Conservation (phyloP, 2,329 filamentous ascomycete species). For the Cercospora sesami region DNA sequence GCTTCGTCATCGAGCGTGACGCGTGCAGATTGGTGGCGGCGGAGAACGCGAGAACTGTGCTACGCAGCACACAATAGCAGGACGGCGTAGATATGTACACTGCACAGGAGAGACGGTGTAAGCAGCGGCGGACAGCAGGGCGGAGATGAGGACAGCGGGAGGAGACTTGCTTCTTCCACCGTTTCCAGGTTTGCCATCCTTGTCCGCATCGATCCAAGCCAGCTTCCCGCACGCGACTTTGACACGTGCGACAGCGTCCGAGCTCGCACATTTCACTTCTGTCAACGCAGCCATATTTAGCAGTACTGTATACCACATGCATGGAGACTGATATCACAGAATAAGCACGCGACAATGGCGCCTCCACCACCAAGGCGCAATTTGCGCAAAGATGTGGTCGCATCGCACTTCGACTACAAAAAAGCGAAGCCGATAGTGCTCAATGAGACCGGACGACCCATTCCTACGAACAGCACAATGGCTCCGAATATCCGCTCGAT, state of each 20-base stretch:
- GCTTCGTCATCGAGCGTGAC: slow-evolving; percentile 9
- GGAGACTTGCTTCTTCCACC: slow-evolving; percentile 2
- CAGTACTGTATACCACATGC: not conserved
- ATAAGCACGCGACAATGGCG: slow-evolving; percentile 31
- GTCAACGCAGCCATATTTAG: not conserved
- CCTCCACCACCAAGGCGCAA: slow-evolving; percentile 53
- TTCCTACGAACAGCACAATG: slow-evolving; percentile 32
- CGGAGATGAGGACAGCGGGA: not conserved
- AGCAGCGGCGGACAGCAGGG: not conserved
- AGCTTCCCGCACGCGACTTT: not conserved
- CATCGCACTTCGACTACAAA: slow-evolving; percentile 58
- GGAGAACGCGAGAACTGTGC: not conserved
- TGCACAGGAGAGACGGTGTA: not conserved
- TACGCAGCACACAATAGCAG: not conserved
- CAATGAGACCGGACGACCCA: slow-evolving; percentile 40
- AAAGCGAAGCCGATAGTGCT: slow-evolving; percentile 71
- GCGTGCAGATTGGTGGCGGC: slow-evolving; percentile 5
- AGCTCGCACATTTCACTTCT: slow-evolving; percentile 6
- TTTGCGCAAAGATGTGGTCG: slow-evolving; percentile 69
- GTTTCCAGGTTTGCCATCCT: slow-evolving; percentile 9
- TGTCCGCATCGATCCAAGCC: slow-evolving; percentile 2
- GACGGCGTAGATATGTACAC: not conserved
- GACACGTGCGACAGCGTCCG: slow-evolving; percentile 2
- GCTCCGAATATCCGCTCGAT: slow-evolving; percentile 46
- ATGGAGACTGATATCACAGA: not conserved